Conservation (phyloP, 2,329 filamentous ascomycete species). For the Thelonectria olida region DNA sequence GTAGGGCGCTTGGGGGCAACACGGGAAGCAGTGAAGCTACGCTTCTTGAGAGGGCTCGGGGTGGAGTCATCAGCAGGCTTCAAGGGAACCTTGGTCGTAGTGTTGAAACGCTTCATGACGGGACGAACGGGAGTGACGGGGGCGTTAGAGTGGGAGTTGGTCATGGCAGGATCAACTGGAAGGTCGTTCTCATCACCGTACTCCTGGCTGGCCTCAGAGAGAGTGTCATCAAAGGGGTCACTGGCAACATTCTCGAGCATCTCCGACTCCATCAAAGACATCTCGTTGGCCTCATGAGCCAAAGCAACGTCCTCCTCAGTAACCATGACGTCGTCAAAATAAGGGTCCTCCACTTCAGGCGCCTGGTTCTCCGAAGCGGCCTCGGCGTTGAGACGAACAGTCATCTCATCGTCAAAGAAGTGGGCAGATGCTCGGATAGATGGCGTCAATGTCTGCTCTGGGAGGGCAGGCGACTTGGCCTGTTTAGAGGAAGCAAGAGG, state of each 20-base stretch:
- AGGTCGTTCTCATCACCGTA: constrained; percentile 74
- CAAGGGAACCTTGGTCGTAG: constrained; percentile 79
- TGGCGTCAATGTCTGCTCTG: neutral
- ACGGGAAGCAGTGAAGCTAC: constrained; percentile 61
- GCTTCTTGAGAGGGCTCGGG: constrained; percentile 57
- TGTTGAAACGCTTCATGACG: constrained; percentile 66
- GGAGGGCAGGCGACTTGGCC: constrained; percentile 32
- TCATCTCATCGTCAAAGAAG: constrained; percentile 72
- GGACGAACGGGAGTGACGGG: constrained; percentile 67
- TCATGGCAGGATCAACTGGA: constrained; percentile 61
- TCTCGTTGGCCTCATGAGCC: constrained; percentile 66
- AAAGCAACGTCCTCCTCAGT: constrained; percentile 67
- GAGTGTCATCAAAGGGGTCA: constrained; percentile 54
- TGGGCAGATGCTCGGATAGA: constrained; percentile 48
- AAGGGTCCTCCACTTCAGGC: constrained; percentile 39
- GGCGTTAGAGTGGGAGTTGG: constrained; percentile 30
- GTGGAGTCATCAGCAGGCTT: constrained; percentile 72
- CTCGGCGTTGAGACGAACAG: constrained; percentile 42
- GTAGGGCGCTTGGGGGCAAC: constrained; percentile 55
- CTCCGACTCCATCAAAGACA: constrained; percentile 63
- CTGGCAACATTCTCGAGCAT: constrained; percentile 48
- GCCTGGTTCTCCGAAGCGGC: constrained; percentile 19
- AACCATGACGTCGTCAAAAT: constrained; percentile 57
- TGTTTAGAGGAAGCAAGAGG: constrained; percentile 36
- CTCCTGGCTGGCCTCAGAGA: constrained; percentile 71